Conservation (phyloP, 2,329 filamentous ascomycete genomes). For the Nothopassalora personata region DNA sequence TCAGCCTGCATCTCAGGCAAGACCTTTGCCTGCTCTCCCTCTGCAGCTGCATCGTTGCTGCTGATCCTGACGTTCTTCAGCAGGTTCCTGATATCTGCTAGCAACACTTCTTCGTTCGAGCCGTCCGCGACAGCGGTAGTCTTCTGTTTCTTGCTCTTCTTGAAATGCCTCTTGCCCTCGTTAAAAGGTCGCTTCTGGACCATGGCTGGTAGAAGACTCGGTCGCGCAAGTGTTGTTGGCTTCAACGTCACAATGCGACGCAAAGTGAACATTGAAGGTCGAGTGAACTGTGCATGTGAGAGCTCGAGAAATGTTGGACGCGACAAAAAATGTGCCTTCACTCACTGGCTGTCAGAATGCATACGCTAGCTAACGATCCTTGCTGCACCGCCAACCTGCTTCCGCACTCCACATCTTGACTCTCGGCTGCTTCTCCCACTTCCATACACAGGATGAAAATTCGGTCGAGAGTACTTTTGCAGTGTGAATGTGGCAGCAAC, state of each 20-base stretch:
- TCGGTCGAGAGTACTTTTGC: background rate
- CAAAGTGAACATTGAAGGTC: background rate
- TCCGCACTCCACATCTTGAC: background rate
- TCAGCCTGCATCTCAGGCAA: conserved; percentile 63
- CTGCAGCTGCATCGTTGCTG: conserved; percentile 19
- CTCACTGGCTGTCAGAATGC: background rate
- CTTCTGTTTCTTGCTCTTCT: conserved; percentile 47
- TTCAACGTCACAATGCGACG: background rate
- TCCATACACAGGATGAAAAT: background rate
- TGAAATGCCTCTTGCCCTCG: conserved; percentile 35
- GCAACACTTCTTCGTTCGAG: conserved; percentile 45
- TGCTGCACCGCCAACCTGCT: background rate
- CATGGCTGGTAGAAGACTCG: conserved; percentile 15
- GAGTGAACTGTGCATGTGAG: background rate
- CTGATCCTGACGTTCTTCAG: conserved; percentile 32
- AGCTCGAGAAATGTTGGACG: background rate
- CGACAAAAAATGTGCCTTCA: background rate
- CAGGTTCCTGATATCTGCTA: conserved; percentile 42
- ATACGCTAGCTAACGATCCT: background rate
- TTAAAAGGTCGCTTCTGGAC: conserved; percentile 35
- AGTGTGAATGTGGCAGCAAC: too few species aligned
- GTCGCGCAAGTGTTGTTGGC: background rate
- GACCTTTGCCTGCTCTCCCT: conserved; percentile 10
- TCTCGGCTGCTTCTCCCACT: background rate
- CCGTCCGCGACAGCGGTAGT: conserved; percentile 40